Evolutionary conservation across 768 basidiomycete genomes (phyloP).

Genomic region (Coprinellus micaceus): DNA sequence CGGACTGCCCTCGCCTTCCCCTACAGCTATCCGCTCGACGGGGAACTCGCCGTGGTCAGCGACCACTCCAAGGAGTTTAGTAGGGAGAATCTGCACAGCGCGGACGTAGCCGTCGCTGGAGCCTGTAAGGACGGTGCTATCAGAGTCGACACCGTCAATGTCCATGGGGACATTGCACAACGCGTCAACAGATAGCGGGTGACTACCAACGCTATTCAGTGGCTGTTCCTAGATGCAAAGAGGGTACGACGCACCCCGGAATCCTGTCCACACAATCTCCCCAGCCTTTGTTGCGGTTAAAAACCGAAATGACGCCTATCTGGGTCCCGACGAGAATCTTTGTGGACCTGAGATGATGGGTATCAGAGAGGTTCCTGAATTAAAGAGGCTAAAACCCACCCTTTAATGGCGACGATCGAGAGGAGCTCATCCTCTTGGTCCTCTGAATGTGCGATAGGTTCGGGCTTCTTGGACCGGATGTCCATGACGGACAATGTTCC

Average conservation of each 20-base stretch:
- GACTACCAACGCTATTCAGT: constrained; percentile 42
- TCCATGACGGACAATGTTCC: constrained; percentile 92
- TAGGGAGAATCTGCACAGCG: constrained; percentile 83
- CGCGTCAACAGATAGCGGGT: constrained; percentile 88
- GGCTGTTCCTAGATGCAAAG: constrained; percentile 2
- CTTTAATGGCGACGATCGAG: constrained; percentile 80
- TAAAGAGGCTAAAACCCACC: constrained; percentile 40
- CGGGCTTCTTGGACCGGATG: constrained; percentile 73
- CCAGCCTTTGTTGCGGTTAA: constrained; percentile 85
- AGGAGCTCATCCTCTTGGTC: constrained; percentile 95
- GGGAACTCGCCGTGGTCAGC: constrained; percentile 92
- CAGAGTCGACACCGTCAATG: constrained; percentile 57
- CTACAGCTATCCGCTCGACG: constrained; percentile 78
- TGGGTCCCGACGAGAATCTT: constrained; percentile 90
- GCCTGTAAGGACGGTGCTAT: constrained; percentile 77
- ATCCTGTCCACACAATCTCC: constrained; percentile 89
- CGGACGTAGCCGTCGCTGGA: constrained; percentile 90
- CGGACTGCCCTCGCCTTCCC: constrained; percentile 31
- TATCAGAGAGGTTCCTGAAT: constrained; percentile 13
- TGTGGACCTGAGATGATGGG: constrained; percentile 43
- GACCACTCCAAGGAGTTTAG: constrained; percentile 84
- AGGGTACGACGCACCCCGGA: constrained; percentile 57
- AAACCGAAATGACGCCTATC: constrained; percentile 83
- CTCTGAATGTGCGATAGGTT: constrained; percentile 83
- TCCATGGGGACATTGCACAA: constrained; percentile 68